Evolutionary conservation across 2,329 filamentous ascomycete species (phyloP).

Genomic region (Penicillium thymicola): DNA sequence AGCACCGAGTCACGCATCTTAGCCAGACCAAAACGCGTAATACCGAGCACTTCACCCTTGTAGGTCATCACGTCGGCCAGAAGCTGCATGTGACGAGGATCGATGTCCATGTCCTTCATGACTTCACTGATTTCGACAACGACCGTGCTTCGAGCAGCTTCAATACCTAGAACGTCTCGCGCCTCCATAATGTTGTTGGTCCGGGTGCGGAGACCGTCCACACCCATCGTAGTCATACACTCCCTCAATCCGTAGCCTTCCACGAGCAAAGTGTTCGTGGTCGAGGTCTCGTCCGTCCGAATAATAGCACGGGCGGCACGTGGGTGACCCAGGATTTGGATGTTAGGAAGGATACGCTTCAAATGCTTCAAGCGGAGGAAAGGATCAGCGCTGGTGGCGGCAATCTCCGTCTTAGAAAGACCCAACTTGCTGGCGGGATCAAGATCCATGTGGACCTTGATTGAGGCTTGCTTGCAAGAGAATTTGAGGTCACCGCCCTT

Average conservation of each 20-base stretch:
- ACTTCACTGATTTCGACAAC: constrained; percentile 82
- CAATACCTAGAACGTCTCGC: constrained; percentile 83
- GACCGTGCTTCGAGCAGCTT: constrained; percentile 87
- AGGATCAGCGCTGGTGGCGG: constrained; percentile 43
- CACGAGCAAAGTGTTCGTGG: constrained; percentile 72
- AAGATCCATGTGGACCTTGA: constrained; percentile 68
- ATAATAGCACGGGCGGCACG: constrained; percentile 85
- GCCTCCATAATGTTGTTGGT: constrained; percentile 92
- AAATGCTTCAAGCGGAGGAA: constrained; percentile 72
- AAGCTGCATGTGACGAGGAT: constrained; percentile 95
- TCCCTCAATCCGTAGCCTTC: constrained; percentile 88
- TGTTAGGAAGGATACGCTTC: constrained; percentile 73
- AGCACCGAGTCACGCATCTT: constrained; percentile 96
- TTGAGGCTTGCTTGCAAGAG: constrained; percentile 49
- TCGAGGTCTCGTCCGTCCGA: constrained; percentile 68
- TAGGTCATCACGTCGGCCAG: constrained; percentile 98
- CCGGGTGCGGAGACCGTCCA: constrained; percentile 69
- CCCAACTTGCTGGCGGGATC: constrained; percentile 33
- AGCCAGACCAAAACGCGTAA: constrained; percentile 90
- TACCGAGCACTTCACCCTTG: constrained; percentile 94
- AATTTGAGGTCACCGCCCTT: constrained; percentile 63
- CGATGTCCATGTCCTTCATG: constrained; percentile 93
- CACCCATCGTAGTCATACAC: constrained; percentile 92
- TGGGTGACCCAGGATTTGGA: constrained; percentile 88
- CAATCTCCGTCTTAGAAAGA: constrained; percentile 43